phyloP scores from a whole-genome alignment of 306 rosid genomes.

The Hippophae rhamnoides region DNA sequence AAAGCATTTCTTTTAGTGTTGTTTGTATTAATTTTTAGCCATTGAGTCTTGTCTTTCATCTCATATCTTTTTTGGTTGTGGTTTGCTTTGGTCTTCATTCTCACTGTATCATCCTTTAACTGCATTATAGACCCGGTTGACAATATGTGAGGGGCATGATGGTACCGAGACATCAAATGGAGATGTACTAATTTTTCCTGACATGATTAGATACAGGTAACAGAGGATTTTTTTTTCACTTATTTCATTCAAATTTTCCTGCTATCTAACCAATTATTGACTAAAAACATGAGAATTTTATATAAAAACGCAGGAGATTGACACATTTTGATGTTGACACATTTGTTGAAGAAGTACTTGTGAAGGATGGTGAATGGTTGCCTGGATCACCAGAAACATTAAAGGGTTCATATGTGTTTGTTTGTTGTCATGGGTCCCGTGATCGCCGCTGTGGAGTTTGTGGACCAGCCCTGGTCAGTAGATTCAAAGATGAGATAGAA shows the following conservation, averaged over 20 bases:
- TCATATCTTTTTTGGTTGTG: conserved; percentile 2
- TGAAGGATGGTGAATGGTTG: conserved; percentile 84
- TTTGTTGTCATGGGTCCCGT: conserved; percentile 81
- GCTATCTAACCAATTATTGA: too few species aligned
- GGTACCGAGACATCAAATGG: conserved; percentile 95
- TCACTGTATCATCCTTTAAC: conserved; percentile 4
- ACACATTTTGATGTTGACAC: conserved; percentile 93
- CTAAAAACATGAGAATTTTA: too few species aligned
- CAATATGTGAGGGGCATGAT: conserved; percentile 91
- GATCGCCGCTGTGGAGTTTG: conserved; percentile 96
- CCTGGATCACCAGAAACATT: conserved; percentile 82
- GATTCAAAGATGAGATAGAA: conserved; percentile 75
- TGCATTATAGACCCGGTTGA: conserved; percentile 56
- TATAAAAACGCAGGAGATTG: conserved; percentile 61
- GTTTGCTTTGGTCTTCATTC: not conserved
- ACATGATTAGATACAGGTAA: conserved; percentile 94
- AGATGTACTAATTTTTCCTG: conserved; percentile 89
- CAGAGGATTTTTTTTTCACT: conserved; percentile 1
- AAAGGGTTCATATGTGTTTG: conserved; percentile 65
- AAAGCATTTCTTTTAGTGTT: too few species aligned
- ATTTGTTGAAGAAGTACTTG: conserved; percentile 95
- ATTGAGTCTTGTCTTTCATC: not conserved
- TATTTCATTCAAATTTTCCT: not conserved
- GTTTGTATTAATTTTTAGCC: too few species aligned
- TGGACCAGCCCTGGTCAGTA: conserved; percentile 71